Evolutionary conservation across 2,329 filamentous ascomycete species (phyloP), one percentile per base, ranked within the genome.

Genomic region (Fusarium sublunatum): DNA sequence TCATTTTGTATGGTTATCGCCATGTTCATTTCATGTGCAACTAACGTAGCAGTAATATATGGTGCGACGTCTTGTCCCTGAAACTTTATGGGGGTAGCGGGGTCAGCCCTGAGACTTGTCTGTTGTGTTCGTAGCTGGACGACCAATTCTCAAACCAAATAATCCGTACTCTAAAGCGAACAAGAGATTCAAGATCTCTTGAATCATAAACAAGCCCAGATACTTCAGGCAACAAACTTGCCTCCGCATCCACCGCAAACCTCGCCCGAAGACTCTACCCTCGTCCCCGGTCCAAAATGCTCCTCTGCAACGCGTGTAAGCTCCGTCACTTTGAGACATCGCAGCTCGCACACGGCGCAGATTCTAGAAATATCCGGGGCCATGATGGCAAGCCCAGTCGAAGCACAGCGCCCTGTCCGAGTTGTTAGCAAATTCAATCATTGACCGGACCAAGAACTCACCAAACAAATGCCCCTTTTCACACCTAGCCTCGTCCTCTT

Each of bases 331-430:
- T 79, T 78, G 19, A 87, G 75, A 7, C 82, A 85, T 24, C 84
- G 79, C 25, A 79, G 72, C 13, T 80, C 81, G 64, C 85, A 88
- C 3, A 87, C 81, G 19, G 81, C 82, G 49, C 85, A 88, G 4
- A 81, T 79, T 31, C 80, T 77, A 0, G 84, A 86, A 42, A 82
- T 77, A 3, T 82, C 83, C 0, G 85, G 85, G 2, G 77, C 79
- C 55, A 84, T 75, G 60, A 88, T 84, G 11, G 84, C 81, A 7
- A 87, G 72, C 1, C 83, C 82, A 0, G 82, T 85, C 1, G 81
- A 79, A 0, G 81, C 81, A 57, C 85, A 87, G 2, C 77, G 81
- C n/a, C 81, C 83, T 84, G 25, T 12, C 19, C 7, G 39, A 7
- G 3, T 10, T 24, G 40, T 70, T 22, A 63, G 53, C 22, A 43